Conservation (phyloP, 805 yeast species). For the Zygotorulaspora sp. region DNA sequence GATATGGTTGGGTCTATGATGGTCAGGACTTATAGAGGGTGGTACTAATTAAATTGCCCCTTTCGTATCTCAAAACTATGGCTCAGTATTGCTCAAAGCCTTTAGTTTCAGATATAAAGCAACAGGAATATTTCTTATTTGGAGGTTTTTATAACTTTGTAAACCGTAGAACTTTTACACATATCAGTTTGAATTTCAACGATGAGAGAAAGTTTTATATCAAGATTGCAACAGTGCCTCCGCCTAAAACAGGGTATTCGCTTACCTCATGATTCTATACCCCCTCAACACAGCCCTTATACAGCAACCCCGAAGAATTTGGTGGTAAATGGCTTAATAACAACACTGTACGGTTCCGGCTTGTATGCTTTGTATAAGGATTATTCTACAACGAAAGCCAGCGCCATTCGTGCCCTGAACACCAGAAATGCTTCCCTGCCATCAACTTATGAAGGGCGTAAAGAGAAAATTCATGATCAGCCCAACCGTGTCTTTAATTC, state of each 20-base stretch:
- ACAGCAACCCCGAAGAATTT: slow-evolving; percentile 15
- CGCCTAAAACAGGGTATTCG: slow-evolving; percentile 5
- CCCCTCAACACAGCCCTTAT: slow-evolving; percentile 11
- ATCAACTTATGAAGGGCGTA: slow-evolving; percentile 7
- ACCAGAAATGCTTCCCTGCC: slow-evolving; percentile 7
- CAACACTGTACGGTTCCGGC: slow-evolving; percentile 21
- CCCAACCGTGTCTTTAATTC: slow-evolving; percentile 18
- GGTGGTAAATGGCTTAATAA: slow-evolving; percentile 15
- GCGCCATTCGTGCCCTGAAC: slow-evolving; percentile 5
- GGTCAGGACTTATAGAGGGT: too few species aligned
- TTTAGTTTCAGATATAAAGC: too few species aligned
- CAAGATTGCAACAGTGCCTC: slow-evolving; percentile 6
- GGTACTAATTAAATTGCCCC: too few species aligned
- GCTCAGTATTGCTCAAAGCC: too few species aligned
- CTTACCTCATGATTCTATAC: slow-evolving; percentile 3
- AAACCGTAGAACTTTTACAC: too few species aligned
- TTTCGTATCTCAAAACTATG: too few species aligned
- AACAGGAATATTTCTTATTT: too few species aligned
- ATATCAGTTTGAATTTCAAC: too few species aligned
- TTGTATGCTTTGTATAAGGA: slow-evolving; percentile 23
- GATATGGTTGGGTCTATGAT: too few species aligned
- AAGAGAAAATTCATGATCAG: slow-evolving; percentile 15
- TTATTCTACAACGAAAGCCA: slow-evolving; percentile 12
- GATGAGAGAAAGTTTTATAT: slow-evolving; percentile 9
- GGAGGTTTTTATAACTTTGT: too few species aligned